Evolutionary conservation across 768 basidiomycete genomes (phyloP).

Genomic region (Naematelia aurantialba): DNA sequence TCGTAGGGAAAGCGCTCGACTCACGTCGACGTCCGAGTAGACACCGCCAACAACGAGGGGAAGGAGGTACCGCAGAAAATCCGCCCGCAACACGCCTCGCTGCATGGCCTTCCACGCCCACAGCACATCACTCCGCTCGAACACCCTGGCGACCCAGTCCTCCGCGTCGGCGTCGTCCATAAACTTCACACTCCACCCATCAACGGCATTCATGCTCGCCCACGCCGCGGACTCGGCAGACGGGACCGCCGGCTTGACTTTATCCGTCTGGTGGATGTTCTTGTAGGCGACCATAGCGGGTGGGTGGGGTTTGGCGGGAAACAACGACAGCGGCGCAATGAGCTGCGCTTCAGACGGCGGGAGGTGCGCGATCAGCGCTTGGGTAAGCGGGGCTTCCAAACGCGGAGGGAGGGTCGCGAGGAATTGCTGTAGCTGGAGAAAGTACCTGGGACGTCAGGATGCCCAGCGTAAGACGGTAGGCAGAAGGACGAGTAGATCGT

Average conservation of each 20-base stretch:
- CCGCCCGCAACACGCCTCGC: conserved; percentile 40
- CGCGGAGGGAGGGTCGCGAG: conserved; percentile 6
- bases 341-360: background rate
- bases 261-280: conserved; percentile 41
- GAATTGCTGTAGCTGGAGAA: conserved; percentile 4
- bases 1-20: too few species aligned
- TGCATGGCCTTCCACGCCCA: conserved; percentile 42
- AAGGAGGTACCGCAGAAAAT: conserved; percentile 42
- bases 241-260: conserved; percentile 12
- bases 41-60: conserved; percentile 39
- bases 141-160: conserved; percentile 24
- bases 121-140: conserved; percentile 20
- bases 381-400: conserved; percentile 1
- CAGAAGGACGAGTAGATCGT: background rate
- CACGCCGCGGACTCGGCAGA: conserved; percentile 22
- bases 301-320: background rate
- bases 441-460: conserved; percentile 2
- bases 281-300: conserved; percentile 35
- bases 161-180: conserved; percentile 30
- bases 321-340: background rate
- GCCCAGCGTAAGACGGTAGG: too few species aligned
- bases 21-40: conserved; percentile 47
- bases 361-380: background rate
- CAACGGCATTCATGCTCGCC: conserved; percentile 25
- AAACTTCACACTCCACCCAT: conserved; percentile 39